phyloP scores from a whole-genome alignment of 495 filamentous ascomycete genomes.

The Penicillium diatomitis region DNA sequence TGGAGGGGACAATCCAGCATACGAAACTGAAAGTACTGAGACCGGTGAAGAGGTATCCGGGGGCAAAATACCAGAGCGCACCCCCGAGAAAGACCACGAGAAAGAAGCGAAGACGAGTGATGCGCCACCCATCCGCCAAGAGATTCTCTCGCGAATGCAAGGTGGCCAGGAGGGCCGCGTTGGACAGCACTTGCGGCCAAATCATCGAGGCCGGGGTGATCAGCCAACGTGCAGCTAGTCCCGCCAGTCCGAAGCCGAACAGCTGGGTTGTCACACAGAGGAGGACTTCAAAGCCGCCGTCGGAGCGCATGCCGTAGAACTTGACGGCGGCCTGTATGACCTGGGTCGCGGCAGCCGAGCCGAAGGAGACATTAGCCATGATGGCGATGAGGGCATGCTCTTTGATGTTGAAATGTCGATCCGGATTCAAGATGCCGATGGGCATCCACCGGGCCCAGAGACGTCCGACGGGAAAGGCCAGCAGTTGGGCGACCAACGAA shows the following conservation, averaged over 20 bases:
- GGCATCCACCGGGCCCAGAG: slow-evolving; percentile 50
- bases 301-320: slow-evolving; percentile 61
- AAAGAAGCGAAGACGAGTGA: slow-evolving; percentile 79
- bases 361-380: slow-evolving; percentile 55
- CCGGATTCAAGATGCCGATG: slow-evolving; percentile 50
- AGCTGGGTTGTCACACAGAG: slow-evolving; percentile 62
- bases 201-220: slow-evolving; percentile 79
- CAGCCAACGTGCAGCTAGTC: slow-evolving; percentile 47
- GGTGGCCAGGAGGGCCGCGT: slow-evolving; percentile 77
- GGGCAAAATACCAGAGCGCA: slow-evolving; percentile 74
- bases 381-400: slow-evolving; percentile 71
- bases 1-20: slow-evolving; percentile 80
- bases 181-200: slow-evolving; percentile 83
- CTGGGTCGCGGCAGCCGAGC: slow-evolving; percentile 61
- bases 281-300: slow-evolving; percentile 59
- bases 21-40: slow-evolving; percentile 86
- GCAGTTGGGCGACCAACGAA: slow-evolving; percentile 58
- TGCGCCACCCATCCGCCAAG: slow-evolving; percentile 73
- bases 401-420: slow-evolving; percentile 69
- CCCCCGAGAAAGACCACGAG: slow-evolving; percentile 55
- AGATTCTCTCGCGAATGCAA: slow-evolving; percentile 77
- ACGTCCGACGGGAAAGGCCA: slow-evolving; percentile 62
- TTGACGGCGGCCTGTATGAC: slow-evolving; percentile 56
- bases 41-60: slow-evolving; percentile 75
- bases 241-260: slow-evolving; percentile 66